phyloP scores from a whole-genome alignment of 108 stramenopile species.

The Conticribra guillardii region DNA sequence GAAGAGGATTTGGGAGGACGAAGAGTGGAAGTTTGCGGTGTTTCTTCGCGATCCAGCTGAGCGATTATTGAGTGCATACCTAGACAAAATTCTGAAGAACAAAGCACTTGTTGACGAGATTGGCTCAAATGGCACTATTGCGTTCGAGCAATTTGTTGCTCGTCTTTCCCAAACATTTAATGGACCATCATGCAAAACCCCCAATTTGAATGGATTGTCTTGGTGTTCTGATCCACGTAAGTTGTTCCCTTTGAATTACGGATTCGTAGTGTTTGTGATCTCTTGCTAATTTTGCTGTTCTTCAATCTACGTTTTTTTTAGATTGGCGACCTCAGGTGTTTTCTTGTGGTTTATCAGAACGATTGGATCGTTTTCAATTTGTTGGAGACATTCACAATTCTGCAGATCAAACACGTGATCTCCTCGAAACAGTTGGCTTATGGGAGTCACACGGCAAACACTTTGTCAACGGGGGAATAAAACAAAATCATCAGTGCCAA shows the following conservation, averaged over 20 bases:
- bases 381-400: slow-evolving; percentile 50
- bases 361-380: slow-evolving; percentile 52
- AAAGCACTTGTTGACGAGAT: not conserved
- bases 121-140: slow-evolving; percentile 10
- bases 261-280: not conserved
- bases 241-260: not conserved
- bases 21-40: slow-evolving; percentile 33
- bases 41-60: slow-evolving; percentile 44
- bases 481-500: not conserved
- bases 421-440: slow-evolving; percentile 52
- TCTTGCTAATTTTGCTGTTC: not conserved
- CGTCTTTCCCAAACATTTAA: slow-evolving; percentile 15
- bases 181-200: slow-evolving; percentile 5
- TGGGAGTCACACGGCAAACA: slow-evolving; percentile 60
- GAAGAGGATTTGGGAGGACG: slow-evolving; percentile 26
- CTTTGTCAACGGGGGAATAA: slow-evolving; percentile 23
- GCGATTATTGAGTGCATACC: slow-evolving; percentile 28
- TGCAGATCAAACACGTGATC: slow-evolving; percentile 44
- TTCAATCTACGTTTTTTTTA: not conserved
- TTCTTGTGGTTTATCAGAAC: slow-evolving; percentile 53
- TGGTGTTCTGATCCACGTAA: slow-evolving; percentile 60
- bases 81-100: slow-evolving; percentile 30
- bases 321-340: slow-evolving; percentile 57
- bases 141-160: slow-evolving; percentile 55
- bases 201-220: slow-evolving; percentile 15